A percentile compares a stretch with the other conserved stretches of the same genome.
These are phyloP conservation scores for Diaporthe sp. DNA, from an alignment of 2,329 filamentous ascomycete genomes.

Conservation along the genomic window DNA sequence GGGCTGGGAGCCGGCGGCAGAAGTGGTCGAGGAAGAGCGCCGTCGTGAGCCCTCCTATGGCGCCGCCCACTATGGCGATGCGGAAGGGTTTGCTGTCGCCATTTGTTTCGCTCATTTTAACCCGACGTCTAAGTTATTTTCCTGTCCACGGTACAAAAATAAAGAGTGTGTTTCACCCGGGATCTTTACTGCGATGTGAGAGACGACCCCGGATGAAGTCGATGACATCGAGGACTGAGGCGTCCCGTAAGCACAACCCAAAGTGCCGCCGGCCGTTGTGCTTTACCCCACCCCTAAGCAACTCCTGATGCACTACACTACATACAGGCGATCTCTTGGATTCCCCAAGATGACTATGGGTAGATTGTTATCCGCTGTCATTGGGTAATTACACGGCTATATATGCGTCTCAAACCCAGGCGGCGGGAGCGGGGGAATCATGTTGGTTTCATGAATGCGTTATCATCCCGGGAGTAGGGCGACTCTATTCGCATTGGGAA, in stretches of 20 bases:
- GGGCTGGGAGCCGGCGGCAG: not conserved
- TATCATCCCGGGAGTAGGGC: not conserved
- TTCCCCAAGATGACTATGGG: not conserved
- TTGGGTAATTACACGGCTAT: conserved; percentile 11
- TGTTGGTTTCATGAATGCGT: not conserved
- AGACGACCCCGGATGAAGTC: not conserved
- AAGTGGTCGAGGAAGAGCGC: conserved; percentile 38
- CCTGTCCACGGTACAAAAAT: not conserved
- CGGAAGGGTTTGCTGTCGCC: conserved; percentile 23
- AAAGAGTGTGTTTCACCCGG: accelerated
- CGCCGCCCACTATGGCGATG: conserved; percentile 38
- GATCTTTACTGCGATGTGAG: not conserved
- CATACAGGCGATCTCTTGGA: not conserved
- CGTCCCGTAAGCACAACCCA: conserved; percentile 3
- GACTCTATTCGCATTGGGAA: no score
- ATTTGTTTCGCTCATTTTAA: conserved; percentile 1
- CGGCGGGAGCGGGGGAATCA: not conserved
- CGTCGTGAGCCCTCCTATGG: conserved; percentile 36
- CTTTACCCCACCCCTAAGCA: conserved; percentile 10
- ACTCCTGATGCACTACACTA: conserved; percentile 1
- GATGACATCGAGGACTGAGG: conserved; percentile 16
- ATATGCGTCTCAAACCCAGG: not conserved
- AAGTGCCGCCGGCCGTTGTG: not conserved
- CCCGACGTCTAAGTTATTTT: not conserved
- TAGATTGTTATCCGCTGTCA: not conserved